Base-by-base conservation (phyloP, 768 basidiomycete genomes). In the Agrocybe chaxingu region DNA sequence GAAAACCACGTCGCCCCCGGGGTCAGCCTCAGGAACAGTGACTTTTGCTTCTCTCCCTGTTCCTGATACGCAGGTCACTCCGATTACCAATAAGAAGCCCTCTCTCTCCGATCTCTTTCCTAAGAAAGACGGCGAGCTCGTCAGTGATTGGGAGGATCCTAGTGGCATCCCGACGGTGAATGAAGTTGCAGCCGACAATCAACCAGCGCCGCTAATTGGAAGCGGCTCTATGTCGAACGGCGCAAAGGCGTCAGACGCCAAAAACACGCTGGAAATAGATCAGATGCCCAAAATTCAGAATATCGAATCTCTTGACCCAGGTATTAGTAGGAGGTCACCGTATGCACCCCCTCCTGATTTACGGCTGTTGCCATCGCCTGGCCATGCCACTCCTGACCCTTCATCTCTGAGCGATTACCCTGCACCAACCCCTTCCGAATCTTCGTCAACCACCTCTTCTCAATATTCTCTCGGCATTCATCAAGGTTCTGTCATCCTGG, bases 371-470 rank as follows among this genome's bases (percentile, higher is more conserved):
- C 84, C 85, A 52, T 79, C 78, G 47, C 70, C 77, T 30, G 78
- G 78, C 12, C 79, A 87, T 8, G 72, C 82, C 8, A 90, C 89
- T 10, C 85, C 86, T 5, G 88, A 91, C 67, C 88, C 87, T 31
- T 82, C 86, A 47, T 89, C 89, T 11, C 62, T 87, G 43, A 85
- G 87, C 48, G 84, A 85, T 57, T 87, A 84, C 59, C 84, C 84
- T 36, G 76, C 77, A 48, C 78, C 75, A 18, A 84, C 87, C 8
- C 85, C 85, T 7, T 87, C 89, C 8, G 83, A 81, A 56, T 87
- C 87, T 3, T 81, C 81, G 10, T 88, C 87, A 13, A 81, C 81
- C n/a, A 77, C 80, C 8, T 87, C 85, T 2, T 87, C 85, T 10
- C 80, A 80, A 51, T 85, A 80, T 57, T 85, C 85, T 1, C 66